phyloP scores from a whole-genome alignment of 495 filamentous ascomycete species.

The Aspergillus indologenus region DNA sequence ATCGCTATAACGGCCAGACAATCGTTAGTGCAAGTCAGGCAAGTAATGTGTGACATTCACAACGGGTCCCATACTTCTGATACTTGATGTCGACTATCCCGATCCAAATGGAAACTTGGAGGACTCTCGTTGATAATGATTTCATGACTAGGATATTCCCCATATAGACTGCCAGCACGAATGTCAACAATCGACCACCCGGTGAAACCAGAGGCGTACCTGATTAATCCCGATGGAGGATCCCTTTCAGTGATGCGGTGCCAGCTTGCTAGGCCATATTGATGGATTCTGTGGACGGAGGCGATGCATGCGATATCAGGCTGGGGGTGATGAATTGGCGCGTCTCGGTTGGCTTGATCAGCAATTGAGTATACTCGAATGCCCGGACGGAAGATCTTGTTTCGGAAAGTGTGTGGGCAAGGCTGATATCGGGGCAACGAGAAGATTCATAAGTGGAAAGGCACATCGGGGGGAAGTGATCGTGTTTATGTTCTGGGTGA shows the following conservation, averaged over 20 bases:
- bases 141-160: too few relatives aligned
- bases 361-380: slow-evolving; percentile 46
- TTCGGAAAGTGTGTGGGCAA: too few relatives aligned
- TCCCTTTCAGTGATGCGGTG: slow-evolving; percentile 40
- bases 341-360: slow-evolving; percentile 45
- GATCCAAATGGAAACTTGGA: slow-evolving; percentile 40
- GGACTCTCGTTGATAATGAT: too few relatives aligned
- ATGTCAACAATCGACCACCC: too few relatives aligned
- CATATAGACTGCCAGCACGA: too few relatives aligned
- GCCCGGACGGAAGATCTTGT: slow-evolving; percentile 25
- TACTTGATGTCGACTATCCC: slow-evolving; percentile 38
- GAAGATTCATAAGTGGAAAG: too few relatives aligned
- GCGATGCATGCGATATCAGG: slow-evolving; percentile 43
- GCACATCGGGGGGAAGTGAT: too few relatives aligned
- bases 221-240: slow-evolving; percentile 40
- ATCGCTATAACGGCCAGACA: slow-evolving; percentile 4
- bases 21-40: neutral
- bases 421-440: too few relatives aligned
- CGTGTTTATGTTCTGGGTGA: too few relatives aligned
- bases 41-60: slow-evolving; percentile 30
- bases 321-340: slow-evolving; percentile 42
- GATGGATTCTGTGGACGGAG: slow-evolving; percentile 42
- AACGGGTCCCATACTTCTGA: slow-evolving; percentile 40
- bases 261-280: slow-evolving; percentile 43
- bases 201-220: slow-evolving; percentile 30